Evolutionary conservation across 225 moss, liverwort and hornwort genomes (phyloP).

Genomic region (Bryoerythrophyllum caledonicum): DNA sequence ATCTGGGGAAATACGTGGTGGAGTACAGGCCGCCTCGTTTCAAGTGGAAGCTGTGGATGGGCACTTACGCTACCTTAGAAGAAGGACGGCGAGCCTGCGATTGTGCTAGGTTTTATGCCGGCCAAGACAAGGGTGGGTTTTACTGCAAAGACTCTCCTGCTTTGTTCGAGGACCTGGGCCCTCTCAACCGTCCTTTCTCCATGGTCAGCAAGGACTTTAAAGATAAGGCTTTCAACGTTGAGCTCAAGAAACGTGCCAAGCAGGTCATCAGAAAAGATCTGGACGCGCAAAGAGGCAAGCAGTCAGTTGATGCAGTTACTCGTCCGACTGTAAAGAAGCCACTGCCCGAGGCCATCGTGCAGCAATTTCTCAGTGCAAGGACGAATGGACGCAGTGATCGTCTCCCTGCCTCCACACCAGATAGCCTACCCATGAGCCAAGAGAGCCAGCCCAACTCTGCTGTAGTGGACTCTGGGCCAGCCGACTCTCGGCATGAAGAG

Average conservation of each 20-base stretch:
- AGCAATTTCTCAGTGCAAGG: conserved; percentile 18
- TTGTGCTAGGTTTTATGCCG: conserved; percentile 57
- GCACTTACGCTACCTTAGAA: conserved; percentile 44
- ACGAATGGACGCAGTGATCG: conserved; percentile 9
- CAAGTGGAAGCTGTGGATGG: conserved; percentile 70
- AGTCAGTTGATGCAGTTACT: conserved; percentile 13
- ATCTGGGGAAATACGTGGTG: conserved; percentile 50
- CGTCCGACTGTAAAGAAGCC: conserved; percentile 31
- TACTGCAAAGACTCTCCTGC: conserved; percentile 59
- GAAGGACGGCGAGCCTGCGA: conserved; percentile 58
- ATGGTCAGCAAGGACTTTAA: conserved; percentile 45
- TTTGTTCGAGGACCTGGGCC: conserved; percentile 40
- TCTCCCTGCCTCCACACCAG: conserved; percentile 10
- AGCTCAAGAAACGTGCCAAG: conserved; percentile 60
- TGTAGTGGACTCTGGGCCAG: conserved; percentile 18
- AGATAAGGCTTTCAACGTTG: conserved; percentile 48
- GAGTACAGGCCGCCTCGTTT: conserved; percentile 58
- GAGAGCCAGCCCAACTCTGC: conserved; percentile 26
- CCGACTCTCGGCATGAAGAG: conserved; percentile 22
- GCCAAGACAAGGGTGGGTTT: conserved; percentile 56
- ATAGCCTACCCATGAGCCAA: conserved; percentile 10
- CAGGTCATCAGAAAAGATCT: conserved; percentile 38
- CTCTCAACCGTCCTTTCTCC: conserved; percentile 43
- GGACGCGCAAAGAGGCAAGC: conserved; percentile 37
- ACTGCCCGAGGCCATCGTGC: conserved; percentile 17